Evolutionary conservation across 805 yeast genomes (phyloP), one percentile per base, ranked within the genome.

Genomic region (Wickerhamomyces hampshirensis): DNA sequence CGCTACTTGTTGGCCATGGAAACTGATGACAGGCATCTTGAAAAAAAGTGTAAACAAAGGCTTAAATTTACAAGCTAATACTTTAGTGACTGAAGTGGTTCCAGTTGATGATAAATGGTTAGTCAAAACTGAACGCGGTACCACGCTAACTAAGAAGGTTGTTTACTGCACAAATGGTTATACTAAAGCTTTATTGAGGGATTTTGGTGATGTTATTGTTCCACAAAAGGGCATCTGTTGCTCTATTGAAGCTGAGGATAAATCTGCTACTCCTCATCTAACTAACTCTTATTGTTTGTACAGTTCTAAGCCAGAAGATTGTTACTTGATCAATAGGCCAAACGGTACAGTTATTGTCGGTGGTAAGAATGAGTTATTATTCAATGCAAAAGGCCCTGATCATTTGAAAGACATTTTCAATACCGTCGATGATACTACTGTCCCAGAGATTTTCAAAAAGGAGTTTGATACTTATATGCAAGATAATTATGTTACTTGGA

Each of bases 1-100:
- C 5, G 65, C 67, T 7, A 60, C 65, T 4, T 44, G 68, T 31
- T 66, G 71, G 60, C 69, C 73, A 3, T 65, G 68, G 43, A 62
- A 61, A 40, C 46, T 69, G 2, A 53, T 65, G 21, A 48, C 54
- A 4, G 47, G 53, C 3, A 34, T 69, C 3, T 44, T 68, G 30
- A 53, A 54, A 37, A 43, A 44, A 14, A 42, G 53, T 16, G 42
- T 67, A 5, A 39, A 46, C 3, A 49, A 50, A 17, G 68, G 66
- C 14, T 44, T 66, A 26, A 59, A 65, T 26, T 39, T 69, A 18
- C 68, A 68, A 38, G 57, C 74, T 1, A 56, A 67, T 34, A 67
- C 73, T 3, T 54, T 58, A 3, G 73, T 62, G 5, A 44, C 49
- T 1, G 38, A 47, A 8, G 55, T 64, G 16, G 31, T 30, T 10